A percentile compares a stretch with the other conserved stretches of the same genome.
These are phyloP conservation scores for Phaffomyces opuntiae DNA, from an alignment of 805 yeast species.

Conservation along the genomic window DNA sequence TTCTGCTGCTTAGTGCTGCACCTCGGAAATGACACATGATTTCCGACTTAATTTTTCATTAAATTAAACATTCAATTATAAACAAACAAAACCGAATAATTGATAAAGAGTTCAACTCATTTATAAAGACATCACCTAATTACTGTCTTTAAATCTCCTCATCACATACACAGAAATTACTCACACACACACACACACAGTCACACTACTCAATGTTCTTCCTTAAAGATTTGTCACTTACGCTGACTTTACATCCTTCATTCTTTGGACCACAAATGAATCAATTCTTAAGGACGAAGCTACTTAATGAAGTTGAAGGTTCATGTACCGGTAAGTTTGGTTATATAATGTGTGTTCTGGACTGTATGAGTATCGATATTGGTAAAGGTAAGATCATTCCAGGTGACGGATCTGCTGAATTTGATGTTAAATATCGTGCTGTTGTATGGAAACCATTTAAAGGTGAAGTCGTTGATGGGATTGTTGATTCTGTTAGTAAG, in stretches of 20 bases:
- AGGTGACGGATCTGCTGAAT: slow-evolving; percentile 90
- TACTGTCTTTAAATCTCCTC: no score
- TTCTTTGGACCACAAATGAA: slow-evolving; percentile 98
- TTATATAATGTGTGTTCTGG: slow-evolving; percentile 91
- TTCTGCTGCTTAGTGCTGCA: background rate
- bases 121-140: no score
- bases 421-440: slow-evolving; percentile 92
- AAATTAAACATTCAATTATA: background rate
- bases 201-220: slow-evolving; percentile 29
- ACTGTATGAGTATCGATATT: slow-evolving; percentile 89
- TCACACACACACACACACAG: no score
- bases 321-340: slow-evolving; percentile 99
- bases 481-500: slow-evolving; percentile 86
- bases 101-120: no score
- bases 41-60: background rate
- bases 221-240: slow-evolving; percentile 81
- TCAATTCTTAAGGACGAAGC: slow-evolving; percentile 81
- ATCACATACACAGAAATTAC: no score
- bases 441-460: slow-evolving; percentile 98
- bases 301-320: slow-evolving; percentile 94
- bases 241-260: slow-evolving; percentile 92
- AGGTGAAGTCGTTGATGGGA: slow-evolving; percentile 97
- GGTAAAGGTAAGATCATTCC: slow-evolving; percentile 92
- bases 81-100: background rate
- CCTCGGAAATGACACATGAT: background rate